These are phyloP conservation scores for Hirsutella minnesotensis DNA, from an alignment of 2,329 filamentous ascomycete species.

Conservation along the genomic window DNA sequence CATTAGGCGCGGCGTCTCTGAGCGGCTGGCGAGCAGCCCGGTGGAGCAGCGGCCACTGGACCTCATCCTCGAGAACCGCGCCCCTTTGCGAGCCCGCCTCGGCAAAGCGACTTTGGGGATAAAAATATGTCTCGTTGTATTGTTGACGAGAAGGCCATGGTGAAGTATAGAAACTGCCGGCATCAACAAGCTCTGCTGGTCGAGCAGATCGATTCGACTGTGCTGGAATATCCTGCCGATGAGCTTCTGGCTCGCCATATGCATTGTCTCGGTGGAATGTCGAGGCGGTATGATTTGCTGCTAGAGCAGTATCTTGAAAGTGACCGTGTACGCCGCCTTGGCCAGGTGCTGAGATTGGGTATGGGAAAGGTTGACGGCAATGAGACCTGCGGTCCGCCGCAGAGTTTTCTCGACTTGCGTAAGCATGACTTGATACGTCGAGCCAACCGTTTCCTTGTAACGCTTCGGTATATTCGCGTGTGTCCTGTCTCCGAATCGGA, in stretches of 20 bases:
- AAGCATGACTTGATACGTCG: too few relatives aligned
- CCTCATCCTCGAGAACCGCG: not conserved
- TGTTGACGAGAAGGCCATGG: conserved; percentile 27
- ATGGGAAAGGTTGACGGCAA: not conserved
- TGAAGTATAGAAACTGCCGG: conserved; percentile 32
- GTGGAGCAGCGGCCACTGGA: not conserved
- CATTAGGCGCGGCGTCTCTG: not conserved
- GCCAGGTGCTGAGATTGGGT: not conserved
- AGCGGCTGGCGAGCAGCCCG: not conserved
- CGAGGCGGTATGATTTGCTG: not conserved
- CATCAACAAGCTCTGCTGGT: conserved; percentile 34
- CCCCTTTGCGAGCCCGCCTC: conserved; percentile 7
- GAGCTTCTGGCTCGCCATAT: conserved; percentile 5
- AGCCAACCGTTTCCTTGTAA: too few relatives aligned
- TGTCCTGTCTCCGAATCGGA: too few relatives aligned
- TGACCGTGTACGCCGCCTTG: not conserved
- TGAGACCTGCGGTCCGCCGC: too few relatives aligned
- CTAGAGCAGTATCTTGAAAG: not conserved
- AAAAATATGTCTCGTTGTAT: conserved; percentile 14
- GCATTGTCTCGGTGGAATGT: not conserved
- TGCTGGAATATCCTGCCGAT: conserved; percentile 2
- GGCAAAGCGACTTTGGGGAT: conserved; percentile 9
- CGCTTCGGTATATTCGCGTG: too few relatives aligned
- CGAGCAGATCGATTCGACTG: conserved; percentile 11
- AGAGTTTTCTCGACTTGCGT: too few relatives aligned